Percentiles rank a stretch among this genome's conserved stretches.
These are phyloP conservation scores for Alloteropsis semialata DNA, from an alignment of 176 grass and related monocot genomes.

Conservation along the genomic window DNA sequence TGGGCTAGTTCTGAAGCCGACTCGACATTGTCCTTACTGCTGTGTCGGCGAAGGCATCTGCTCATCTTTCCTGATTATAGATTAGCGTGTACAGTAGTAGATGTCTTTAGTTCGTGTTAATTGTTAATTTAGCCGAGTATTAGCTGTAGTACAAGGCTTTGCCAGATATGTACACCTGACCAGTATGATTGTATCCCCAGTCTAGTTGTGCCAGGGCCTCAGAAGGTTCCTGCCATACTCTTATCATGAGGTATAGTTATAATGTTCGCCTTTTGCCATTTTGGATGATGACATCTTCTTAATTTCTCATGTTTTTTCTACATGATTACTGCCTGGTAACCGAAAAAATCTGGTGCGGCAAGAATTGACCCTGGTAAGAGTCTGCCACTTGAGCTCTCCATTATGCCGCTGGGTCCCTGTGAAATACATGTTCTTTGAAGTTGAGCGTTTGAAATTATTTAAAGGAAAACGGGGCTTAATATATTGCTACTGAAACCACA, in stretches of 20 bases:
- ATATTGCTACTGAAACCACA: neutral
- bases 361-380: neutral
- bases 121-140: slow-evolving; percentile 20
- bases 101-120: slow-evolving; percentile 35
- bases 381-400: neutral
- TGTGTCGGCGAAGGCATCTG: slow-evolving; percentile 17
- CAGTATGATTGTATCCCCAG: neutral
- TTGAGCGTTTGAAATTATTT: neutral
- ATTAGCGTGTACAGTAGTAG: slow-evolving; percentile 39
- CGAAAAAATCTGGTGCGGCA: neutral
- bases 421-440: neutral
- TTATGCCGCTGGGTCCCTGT: neutral
- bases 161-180: slow-evolving; percentile 20
- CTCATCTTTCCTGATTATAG: slow-evolving; percentile 38
- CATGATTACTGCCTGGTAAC: neutral
- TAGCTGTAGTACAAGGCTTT: slow-evolving; percentile 26
- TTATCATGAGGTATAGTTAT: slow-evolving; percentile 23
- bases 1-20: slow-evolving; percentile 1
- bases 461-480: neutral
- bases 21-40: neutral
- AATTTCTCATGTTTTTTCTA: neutral
- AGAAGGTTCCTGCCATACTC: slow-evolving; percentile 6
- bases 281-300: neutral
- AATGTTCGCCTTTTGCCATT: neutral
- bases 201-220: slow-evolving; percentile 15